These are phyloP conservation scores for Kandelia obovata DNA, from an alignment of 345 rosid species.

Conservation along the genomic window DNA sequence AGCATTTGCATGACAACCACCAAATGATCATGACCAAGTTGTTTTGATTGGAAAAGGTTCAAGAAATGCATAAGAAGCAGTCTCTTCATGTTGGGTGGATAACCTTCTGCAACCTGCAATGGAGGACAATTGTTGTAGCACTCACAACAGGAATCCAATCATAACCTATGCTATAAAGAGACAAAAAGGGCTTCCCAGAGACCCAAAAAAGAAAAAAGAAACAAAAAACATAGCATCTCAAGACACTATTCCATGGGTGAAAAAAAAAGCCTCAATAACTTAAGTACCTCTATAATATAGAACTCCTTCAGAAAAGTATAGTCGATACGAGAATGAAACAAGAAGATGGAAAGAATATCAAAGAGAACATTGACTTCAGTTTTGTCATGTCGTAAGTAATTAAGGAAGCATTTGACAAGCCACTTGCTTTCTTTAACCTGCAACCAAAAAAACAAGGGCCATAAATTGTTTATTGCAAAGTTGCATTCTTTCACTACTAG, in stretches of 20 bases:
- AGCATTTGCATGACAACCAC: slow-evolving; percentile 99
- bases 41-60: slow-evolving; percentile 85
- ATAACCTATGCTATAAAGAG: no score
- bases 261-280: not conserved
- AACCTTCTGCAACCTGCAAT: slow-evolving; percentile 91
- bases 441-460: slow-evolving; percentile 3
- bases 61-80: slow-evolving; percentile 83
- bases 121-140: slow-evolving; percentile 9
- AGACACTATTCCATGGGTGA: not conserved
- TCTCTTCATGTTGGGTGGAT: slow-evolving; percentile 76
- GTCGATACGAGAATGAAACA: slow-evolving; percentile 91
- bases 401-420: slow-evolving; percentile 95
- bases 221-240: no score
- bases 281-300: slow-evolving; percentile 87
- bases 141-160: slow-evolving; percentile 1
- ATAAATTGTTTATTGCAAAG: no score
- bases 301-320: slow-evolving; percentile 97
- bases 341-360: slow-evolving; percentile 86
- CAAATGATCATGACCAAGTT: slow-evolving; percentile 89
- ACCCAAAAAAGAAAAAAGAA: no score
- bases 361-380: slow-evolving; percentile 83
- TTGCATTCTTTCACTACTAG: no score
- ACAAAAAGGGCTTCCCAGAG: no score
- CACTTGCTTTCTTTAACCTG: slow-evolving; percentile 99
- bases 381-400: slow-evolving; percentile 81